Conservation (phyloP, 176 grass and related monocot species). For the Carex scoparia region DNA sequence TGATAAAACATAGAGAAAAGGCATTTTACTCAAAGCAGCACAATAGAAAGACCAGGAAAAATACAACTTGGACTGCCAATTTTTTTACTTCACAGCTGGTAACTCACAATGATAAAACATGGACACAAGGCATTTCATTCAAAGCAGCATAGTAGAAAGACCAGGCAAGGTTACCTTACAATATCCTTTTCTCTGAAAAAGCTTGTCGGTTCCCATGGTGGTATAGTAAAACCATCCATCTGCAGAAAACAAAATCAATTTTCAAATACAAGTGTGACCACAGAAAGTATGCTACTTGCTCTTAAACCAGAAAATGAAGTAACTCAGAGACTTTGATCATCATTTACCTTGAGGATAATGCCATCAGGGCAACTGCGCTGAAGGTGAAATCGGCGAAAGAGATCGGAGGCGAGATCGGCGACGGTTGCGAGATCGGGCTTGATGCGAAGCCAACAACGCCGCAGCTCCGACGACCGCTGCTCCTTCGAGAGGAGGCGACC, state of each 20-base stretch:
- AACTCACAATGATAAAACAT: constrained; percentile 3
- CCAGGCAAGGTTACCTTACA: constrained; percentile 46
- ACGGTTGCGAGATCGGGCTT: constrained; percentile 49
- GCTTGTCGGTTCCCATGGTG: constrained; percentile 54
- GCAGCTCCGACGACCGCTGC: constrained; percentile 34
- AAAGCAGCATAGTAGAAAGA: not conserved
- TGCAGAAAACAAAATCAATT: constrained; percentile 36
- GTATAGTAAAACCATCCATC: constrained; percentile 79
- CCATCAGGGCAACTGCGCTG: constrained; percentile 38
- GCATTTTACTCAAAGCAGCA: not conserved
- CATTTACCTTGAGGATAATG: constrained; percentile 41
- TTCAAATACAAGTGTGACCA: not conserved
- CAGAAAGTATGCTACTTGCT: not conserved
- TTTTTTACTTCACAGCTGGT: not conserved
- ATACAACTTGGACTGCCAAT: not conserved
- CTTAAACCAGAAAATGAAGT: not conserved
- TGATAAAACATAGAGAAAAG: constrained; percentile 18
- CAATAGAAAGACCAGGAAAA: not conserved
- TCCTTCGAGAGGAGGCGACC: constrained; percentile 41
- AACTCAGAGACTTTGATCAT: not conserved
- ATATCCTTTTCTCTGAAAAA: constrained; percentile 85
- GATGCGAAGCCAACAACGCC: constrained; percentile 68
- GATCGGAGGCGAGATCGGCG: constrained; percentile 46
- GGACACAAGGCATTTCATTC: not conserved
- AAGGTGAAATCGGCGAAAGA: constrained; percentile 44